Conservation (phyloP, 2,329 filamentous ascomycete species). For the Ilyonectria sp. region DNA sequence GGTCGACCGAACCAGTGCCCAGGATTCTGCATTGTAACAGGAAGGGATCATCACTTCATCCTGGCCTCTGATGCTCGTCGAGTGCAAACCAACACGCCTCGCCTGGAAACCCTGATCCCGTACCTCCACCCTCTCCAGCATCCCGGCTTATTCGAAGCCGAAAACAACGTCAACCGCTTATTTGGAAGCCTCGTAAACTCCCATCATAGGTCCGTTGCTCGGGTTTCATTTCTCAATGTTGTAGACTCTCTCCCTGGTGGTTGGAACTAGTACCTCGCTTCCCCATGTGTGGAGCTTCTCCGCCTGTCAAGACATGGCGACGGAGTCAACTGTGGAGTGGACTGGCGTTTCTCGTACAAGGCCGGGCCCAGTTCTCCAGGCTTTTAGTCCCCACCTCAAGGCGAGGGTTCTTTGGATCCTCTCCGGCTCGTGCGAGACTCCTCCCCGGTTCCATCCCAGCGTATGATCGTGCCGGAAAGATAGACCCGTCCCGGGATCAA, state of each 20-base stretch:
- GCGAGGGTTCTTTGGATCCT: slow-evolving; percentile 7
- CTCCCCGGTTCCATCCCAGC: slow-evolving; percentile 16
- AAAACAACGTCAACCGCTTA: not conserved
- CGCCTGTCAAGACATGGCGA: slow-evolving; percentile 3
- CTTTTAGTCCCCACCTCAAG: slow-evolving; percentile 12
- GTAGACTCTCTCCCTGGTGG: not conserved
- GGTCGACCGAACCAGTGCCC: not conserved
- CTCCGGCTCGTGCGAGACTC: slow-evolving; percentile 18
- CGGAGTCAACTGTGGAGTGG: slow-evolving; percentile 14
- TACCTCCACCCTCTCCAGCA: not conserved
- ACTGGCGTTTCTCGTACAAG: slow-evolving; percentile 8
- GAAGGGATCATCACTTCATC: slow-evolving; percentile 18
- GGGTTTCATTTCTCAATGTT: not conserved
- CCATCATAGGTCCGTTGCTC: not conserved
- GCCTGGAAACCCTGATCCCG: not conserved
- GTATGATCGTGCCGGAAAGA: slow-evolving; percentile 17
- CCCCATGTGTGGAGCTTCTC: not conserved
- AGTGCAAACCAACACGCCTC: slow-evolving; percentile 3
- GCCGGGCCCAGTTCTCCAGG: slow-evolving; percentile 17
- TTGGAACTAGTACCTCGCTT: slow-evolving; percentile 10
- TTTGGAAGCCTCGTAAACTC: not conserved
- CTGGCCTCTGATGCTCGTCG: slow-evolving; percentile 5
- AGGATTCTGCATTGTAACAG: slow-evolving; percentile 4
- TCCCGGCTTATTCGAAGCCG: not conserved
- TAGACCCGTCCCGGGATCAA: slow-evolving; percentile 5